phyloP scores from a whole-genome alignment of 768 basidiomycete genomes.

The Russula emetica region DNA sequence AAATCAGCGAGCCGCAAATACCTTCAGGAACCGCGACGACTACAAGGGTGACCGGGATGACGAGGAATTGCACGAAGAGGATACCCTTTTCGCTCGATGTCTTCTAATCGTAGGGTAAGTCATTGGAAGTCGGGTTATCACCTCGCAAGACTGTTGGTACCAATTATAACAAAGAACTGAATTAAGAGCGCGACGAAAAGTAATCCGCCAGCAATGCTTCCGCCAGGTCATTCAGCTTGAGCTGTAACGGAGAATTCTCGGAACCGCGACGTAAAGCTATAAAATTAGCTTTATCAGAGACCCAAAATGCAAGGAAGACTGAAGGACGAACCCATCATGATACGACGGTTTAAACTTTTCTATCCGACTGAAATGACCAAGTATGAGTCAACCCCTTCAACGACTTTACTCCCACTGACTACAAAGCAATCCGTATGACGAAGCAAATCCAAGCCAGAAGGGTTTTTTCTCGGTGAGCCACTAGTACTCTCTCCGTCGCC shows the following conservation, averaged over 20 bases:
- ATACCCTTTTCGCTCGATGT: no score
- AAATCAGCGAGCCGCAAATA: conserved; percentile 28
- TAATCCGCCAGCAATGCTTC: no score
- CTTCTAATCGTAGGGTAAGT: no score
- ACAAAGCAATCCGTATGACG: no score
- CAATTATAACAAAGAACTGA: no score
- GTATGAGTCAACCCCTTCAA: no score
- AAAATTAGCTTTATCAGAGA: conserved; percentile 1
- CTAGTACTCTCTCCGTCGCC: conserved; percentile 67
- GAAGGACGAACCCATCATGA: conserved; percentile 83
- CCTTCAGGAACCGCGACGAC: conserved; percentile 86
- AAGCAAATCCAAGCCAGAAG: no score
- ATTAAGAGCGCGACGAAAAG: no score
- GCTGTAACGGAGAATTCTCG: conserved; percentile 88
- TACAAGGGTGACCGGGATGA: conserved; percentile 89
- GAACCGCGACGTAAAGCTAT: conserved; percentile 80
- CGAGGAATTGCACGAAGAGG: conserved; percentile 86
- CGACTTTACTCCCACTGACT: no score
- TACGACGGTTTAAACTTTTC: conserved; percentile 92
- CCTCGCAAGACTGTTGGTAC: no score
- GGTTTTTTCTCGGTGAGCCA: conserved; percentile 26
- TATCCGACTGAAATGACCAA: no score
- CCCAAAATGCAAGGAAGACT: conserved; percentile 1
- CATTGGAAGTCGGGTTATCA: no score
- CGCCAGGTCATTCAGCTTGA: conserved; percentile 91